These are phyloP conservation scores for Dothidotthia symphoricarpi DNA, from an alignment of 2,329 filamentous ascomycete genomes.

Conservation along the genomic window DNA sequence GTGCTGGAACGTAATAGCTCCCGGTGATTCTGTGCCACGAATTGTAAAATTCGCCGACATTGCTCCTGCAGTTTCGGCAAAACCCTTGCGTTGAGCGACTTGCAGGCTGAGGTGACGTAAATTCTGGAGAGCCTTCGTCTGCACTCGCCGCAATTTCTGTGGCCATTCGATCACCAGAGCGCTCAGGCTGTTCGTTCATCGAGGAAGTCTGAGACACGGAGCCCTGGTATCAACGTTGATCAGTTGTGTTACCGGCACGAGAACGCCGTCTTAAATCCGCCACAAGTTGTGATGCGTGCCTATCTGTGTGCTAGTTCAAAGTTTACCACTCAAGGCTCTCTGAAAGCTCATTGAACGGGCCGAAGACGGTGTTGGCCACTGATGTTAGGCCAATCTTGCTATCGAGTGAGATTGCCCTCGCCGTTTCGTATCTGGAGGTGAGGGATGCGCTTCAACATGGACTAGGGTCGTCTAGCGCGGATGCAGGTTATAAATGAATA, in stretches of 20 bases:
- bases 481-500: too few relatives aligned
- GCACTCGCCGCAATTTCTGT: slow-evolving; percentile 11
- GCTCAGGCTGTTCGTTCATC: slow-evolving; percentile 6
- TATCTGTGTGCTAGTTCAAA: not conserved
- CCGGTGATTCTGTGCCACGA: slow-evolving; percentile 37
- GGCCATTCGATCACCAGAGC: slow-evolving; percentile 1
- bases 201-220: slow-evolving; percentile 10
- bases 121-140: slow-evolving; percentile 11
- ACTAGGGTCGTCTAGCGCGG: too few relatives aligned
- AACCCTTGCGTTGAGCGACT: slow-evolving; percentile 28
- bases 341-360: slow-evolving; percentile 4
- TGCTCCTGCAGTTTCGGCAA: slow-evolving; percentile 30
- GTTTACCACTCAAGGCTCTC: not conserved
- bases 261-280: slow-evolving; percentile 23
- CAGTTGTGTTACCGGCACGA: slow-evolving; percentile 19
- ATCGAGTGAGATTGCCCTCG: not conserved
- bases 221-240: slow-evolving; percentile 11
- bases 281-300: slow-evolving; percentile 13
- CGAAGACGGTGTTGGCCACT: slow-evolving; percentile 1
- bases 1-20: slow-evolving; percentile 37
- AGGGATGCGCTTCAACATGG: not conserved
- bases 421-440: slow-evolving; percentile 1
- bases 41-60: slow-evolving; percentile 41
- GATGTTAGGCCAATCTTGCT: not conserved
- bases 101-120: too few relatives aligned